Evolutionary conservation across 345 rosid genomes (phyloP), one percentile per base, ranked within the genome.

Genomic region (Iberis pinnata): DNA sequence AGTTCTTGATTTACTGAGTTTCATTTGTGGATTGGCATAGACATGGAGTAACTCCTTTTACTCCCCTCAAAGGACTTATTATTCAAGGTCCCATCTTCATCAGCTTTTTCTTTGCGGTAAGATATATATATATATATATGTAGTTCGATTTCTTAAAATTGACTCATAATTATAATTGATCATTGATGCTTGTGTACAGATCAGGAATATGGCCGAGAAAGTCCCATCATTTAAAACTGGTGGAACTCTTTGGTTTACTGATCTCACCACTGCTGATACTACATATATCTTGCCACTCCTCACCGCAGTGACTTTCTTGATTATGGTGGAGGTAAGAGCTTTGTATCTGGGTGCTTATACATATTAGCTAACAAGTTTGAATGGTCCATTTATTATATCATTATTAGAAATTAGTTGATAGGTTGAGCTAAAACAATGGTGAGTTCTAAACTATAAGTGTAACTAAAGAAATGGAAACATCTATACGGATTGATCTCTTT

Each of bases 71-170:
- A 70, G 88, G 88, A 67, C 67, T 79, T 37, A 56, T 84, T 36
- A 73, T 84, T 58, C 83, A 79, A 72, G 88, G 78, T 40, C 85
- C 92, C 54, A 36, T 84, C 74, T 80, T 84, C 68, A 56, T 79
- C 71, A 75, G 83, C 52, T 81, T 79, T 63, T 81, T 81, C 68
- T 62, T 79, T 25, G 88, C 88, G 25, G 93, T 81, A 76, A 75
- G 76, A 36, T 47, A 9, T n/a, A 0, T 12, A 37, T 33, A 15
- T 54, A 27, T 3, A 18, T 9, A 16, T 15, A 19, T 12, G 11
- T 9, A 32, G 16, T 43, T 46, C 55, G 20, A 49, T 25, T 31
- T 54, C 20, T 47, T 18, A 20, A 4, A 26, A 8, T 26, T 26
- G 29, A 26, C n/a, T n/a, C n/a, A 26, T 26, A 26, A 4, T 4